Evolutionary conservation across 768 basidiomycete species (phyloP), one percentile per base, ranked within the genome.

Genomic region (Gymnopilus dilepis): DNA sequence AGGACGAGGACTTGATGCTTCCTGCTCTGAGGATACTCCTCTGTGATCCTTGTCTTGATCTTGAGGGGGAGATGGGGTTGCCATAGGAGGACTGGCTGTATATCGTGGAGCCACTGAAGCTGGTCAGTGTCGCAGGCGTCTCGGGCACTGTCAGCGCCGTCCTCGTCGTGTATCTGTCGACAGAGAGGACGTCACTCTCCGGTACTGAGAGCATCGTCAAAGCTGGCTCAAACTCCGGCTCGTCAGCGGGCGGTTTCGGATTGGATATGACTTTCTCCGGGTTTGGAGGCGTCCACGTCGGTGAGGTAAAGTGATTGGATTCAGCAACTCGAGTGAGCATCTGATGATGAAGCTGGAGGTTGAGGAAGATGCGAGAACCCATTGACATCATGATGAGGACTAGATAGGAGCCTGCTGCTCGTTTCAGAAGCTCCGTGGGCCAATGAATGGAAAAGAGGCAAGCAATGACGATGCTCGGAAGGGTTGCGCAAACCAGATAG

Each of bases 361-460:
- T 75, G 40, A 76, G 67, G 58, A 70, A 74, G 9, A 77, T 68
- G 15, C 75, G 72, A 6, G 72, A 70, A 1, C 72, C 74, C 74
- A 74, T 74, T 11, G 74, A 62, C 62, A 70, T 71, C 56, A 71
- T 70, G 38, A 77, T 63, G 19, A 76, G 55, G 17, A 72, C 67
- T 22, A 71, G 71, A 57, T 75, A 73, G 4, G 71, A 69, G 12
- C 67, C 65, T 21, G 70, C 69, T 3, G 69, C 64, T 24, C 70
- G 74, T 56, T 72, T 76, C 43, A 73, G 59, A 55, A 74, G 64
- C 43, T 73, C 72, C 47, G 64, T 61, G 1, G 58, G 42, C 34
- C 66, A 64, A n/a, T 67, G 70, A 48, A 74, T 65, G 0, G 67
- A 70, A 40, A 73, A 73, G 28, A 74, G 63, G 56, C 62, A 66